A percentile compares a stretch with the other conserved stretches of the same genome.
phyloP scores from a whole-genome alignment of 2,329 filamentous ascomycete genomes.

The Pseudogymnoascus sp. region DNA sequence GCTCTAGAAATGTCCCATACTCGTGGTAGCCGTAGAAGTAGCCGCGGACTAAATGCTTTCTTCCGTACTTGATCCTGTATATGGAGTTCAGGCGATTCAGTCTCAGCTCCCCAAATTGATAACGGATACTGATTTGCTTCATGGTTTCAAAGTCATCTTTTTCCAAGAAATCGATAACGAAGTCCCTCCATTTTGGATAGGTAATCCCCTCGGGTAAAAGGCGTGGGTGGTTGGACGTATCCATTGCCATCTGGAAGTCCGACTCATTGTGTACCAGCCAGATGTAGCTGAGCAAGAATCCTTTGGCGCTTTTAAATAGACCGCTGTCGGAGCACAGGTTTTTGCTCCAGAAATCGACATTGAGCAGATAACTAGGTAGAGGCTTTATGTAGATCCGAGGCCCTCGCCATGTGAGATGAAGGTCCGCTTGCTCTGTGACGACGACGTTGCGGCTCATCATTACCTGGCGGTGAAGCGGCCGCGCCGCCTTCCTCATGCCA shows the following conservation, averaged over 20 bases:
- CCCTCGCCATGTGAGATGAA: constrained; percentile 30
- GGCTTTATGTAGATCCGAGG: constrained; percentile 30
- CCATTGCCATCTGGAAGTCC: constrained; percentile 31
- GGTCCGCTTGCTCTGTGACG: constrained; percentile 29
- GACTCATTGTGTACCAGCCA: constrained; percentile 29
- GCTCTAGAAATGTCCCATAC: constrained; percentile 36
- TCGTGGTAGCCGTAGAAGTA: constrained; percentile 15
- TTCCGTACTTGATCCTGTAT: constrained; percentile 13
- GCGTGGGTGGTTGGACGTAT: constrained; percentile 12
- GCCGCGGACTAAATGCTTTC: constrained; percentile 11
- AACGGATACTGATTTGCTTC: constrained; percentile 24
- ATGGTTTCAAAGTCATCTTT: constrained; percentile 16
- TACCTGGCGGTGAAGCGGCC: constrained; percentile 27
- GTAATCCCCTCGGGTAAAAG: constrained; percentile 23
- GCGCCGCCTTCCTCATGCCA: constrained; percentile 12
- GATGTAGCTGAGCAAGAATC: constrained; percentile 30
- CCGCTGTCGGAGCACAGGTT: constrained; percentile 12
- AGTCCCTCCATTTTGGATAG: constrained; percentile 22
- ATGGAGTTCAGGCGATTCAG: constrained; percentile 27
- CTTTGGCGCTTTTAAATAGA: constrained; percentile 19
- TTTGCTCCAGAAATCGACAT: constrained; percentile 22
- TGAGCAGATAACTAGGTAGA: constrained; percentile 26
- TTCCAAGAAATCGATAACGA: constrained; percentile 17
- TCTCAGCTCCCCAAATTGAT: constrained; percentile 31
- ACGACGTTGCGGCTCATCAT: constrained; percentile 27